phyloP scores from a whole-genome alignment of 179 eudicot species.

The Corrigiola litoralis region DNA sequence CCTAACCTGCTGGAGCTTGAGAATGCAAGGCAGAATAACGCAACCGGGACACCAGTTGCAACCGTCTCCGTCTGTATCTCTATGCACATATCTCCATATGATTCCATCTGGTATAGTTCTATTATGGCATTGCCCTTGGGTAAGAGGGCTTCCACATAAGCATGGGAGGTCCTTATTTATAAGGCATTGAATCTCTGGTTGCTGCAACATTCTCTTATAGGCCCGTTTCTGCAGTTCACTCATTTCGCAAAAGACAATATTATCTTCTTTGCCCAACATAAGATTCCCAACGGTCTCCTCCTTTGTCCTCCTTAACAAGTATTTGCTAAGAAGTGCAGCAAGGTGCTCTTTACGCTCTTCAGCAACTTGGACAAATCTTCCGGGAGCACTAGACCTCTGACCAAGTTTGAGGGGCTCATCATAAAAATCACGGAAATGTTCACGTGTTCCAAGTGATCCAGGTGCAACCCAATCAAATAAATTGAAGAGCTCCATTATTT shows the following conservation, averaged over 20 bases:
- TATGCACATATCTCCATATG: constrained; percentile 88
- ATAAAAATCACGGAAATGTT: constrained; percentile 89
- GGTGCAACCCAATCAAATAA: constrained; percentile 93
- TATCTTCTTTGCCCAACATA: constrained; percentile 98
- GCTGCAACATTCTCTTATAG: constrained; percentile 75
- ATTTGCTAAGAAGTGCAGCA: constrained; percentile 61
- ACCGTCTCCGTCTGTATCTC: constrained; percentile 79
- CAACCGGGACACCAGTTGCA: constrained; percentile 92
- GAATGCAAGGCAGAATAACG: constrained; percentile 88
- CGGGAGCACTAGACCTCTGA: constrained; percentile 87
- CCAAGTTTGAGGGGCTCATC: constrained; percentile 97
- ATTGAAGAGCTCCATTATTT: constrained; percentile 90
- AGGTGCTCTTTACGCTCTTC: constrained; percentile 82
- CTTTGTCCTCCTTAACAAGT: constrained; percentile 86
- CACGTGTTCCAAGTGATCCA: constrained; percentile 83
- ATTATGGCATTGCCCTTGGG: constrained; percentile 84
- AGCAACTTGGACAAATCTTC: constrained; percentile 69
- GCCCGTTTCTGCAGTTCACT: constrained; percentile 88
- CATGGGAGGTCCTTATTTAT: constrained; percentile 90
- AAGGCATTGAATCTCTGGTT: constrained; percentile 84
- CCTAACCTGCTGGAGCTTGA: constrained; percentile 92
- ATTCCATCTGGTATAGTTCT: constrained; percentile 82
- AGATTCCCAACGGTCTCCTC: constrained; percentile 97
- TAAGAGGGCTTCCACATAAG: constrained; percentile 92
- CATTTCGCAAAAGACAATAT: constrained; percentile 96